Evolutionary conservation across 1,139 yeast species (phyloP).

Genomic region (Yamadazyma siamensis): DNA sequence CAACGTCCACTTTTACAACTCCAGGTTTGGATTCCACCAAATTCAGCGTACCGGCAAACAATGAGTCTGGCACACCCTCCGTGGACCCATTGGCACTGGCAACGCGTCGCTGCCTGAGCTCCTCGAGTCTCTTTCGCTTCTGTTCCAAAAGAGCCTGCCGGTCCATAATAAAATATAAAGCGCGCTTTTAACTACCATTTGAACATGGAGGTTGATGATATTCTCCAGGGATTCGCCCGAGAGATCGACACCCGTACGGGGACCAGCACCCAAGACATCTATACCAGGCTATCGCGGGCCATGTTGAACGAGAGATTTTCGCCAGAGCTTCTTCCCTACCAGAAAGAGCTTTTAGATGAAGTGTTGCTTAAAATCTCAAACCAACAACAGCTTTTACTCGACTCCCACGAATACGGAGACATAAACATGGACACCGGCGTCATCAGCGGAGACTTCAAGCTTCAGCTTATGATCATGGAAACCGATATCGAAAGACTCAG

Average conservation of each 20-base stretch:
- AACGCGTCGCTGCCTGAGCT: constrained; percentile 34
- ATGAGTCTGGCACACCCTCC: too few species aligned
- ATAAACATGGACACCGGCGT: constrained; percentile 37
- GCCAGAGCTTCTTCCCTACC: constrained; percentile 78
- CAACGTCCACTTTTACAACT: constrained; percentile 15
- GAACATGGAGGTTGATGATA: constrained; percentile 56
- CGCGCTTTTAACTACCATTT: too few species aligned
- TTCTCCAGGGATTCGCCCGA: constrained; percentile 57
- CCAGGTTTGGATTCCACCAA: too few species aligned
- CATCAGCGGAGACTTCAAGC: constrained; percentile 61
- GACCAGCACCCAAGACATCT: constrained; percentile 10
- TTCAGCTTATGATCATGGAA: constrained; percentile 80
- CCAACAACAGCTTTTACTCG: constrained; percentile 74
- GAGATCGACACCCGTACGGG: constrained; percentile 14
- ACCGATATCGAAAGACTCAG: constrained; percentile 87
- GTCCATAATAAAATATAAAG: too few species aligned
- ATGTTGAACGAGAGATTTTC: constrained; percentile 86
- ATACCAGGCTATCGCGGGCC: constrained; percentile 27
- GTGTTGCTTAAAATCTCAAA: constrained; percentile 56
- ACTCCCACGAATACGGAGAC: constrained; percentile 49
- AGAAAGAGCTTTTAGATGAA: constrained; percentile 53
- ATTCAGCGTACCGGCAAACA: too few species aligned
- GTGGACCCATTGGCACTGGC: too few species aligned
- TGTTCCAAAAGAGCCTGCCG: constrained; percentile 39
- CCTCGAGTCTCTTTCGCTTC: constrained; percentile 40